phyloP scores from a whole-genome alignment of 768 basidiomycete species.

The Coprinellus micaceus region DNA sequence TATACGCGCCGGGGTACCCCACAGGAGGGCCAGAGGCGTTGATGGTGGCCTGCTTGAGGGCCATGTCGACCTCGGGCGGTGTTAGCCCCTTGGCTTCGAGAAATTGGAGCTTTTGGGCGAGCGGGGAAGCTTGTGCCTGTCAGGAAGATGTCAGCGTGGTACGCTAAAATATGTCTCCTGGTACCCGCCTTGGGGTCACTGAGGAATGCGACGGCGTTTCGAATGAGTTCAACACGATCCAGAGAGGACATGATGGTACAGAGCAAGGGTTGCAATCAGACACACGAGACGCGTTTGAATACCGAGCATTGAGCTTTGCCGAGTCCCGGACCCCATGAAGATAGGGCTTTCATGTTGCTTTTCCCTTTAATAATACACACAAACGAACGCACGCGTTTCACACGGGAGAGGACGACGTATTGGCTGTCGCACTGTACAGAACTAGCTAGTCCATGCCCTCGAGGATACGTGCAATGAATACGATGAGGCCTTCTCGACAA shows the following conservation, averaged over 20 bases:
- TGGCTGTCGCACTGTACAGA: too few relatives aligned
- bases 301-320: too few relatives aligned
- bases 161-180: not conserved
- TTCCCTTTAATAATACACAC: too few relatives aligned
- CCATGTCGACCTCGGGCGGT: conserved; percentile 78
- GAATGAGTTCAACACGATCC: conserved; percentile 71
- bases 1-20: too few relatives aligned
- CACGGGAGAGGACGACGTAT: too few relatives aligned
- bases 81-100: conserved; percentile 93
- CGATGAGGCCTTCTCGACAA: too few relatives aligned
- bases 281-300: too few relatives aligned
- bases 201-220: conserved; percentile 81
- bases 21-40: conserved; percentile 18
- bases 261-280: conserved; percentile 18
- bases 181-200: conserved; percentile 69
- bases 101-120: conserved; percentile 87
- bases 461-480: too few relatives aligned
- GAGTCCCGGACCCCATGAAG: too few relatives aligned
- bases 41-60: conserved; percentile 59
- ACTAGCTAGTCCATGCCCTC: too few relatives aligned
- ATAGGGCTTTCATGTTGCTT: too few relatives aligned
- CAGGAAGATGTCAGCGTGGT: not conserved
- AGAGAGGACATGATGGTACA: conserved; percentile 37
- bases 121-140: conserved; percentile 72
- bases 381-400: too few relatives aligned